Evolutionary conservation across 1,284 basidiomycete genomes (phyloP).

Genomic region (Ganoderma leucocontextum): DNA sequence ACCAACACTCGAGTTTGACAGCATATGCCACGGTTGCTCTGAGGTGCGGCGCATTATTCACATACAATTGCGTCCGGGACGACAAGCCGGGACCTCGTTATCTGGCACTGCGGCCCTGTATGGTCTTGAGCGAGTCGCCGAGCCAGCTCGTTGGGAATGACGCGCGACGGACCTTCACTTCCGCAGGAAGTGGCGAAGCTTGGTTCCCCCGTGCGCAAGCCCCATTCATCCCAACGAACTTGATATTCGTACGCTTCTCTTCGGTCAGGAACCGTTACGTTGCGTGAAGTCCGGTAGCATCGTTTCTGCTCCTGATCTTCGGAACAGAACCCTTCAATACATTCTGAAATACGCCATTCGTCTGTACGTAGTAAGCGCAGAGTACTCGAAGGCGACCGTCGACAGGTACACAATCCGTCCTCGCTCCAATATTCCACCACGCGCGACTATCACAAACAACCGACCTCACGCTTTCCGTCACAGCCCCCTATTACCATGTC

Average conservation of each 20-base stretch:
- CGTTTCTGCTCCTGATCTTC: background rate
- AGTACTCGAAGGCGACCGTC: background rate
- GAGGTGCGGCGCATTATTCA: background rate
- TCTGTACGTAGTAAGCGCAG: background rate
- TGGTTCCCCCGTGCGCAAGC: background rate
- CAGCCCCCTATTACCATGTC: background rate
- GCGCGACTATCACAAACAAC: background rate
- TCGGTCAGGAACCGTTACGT: background rate
- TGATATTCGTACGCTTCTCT: background rate
- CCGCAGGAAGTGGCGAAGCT: background rate
- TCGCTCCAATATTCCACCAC: background rate
- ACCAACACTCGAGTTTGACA: background rate
- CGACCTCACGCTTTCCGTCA: background rate
- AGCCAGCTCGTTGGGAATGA: background rate
- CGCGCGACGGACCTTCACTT: background rate
- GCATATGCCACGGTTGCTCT: background rate
- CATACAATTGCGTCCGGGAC: background rate
- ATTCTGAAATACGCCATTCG: background rate
- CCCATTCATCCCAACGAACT: background rate
- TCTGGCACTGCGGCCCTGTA: conserved; percentile 1
- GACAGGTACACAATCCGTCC: background rate
- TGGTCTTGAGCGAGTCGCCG: background rate
- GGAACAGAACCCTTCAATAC: background rate
- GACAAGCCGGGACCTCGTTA: background rate
- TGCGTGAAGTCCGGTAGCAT: background rate